Evolutionary conservation across 1,284 basidiomycete genomes (phyloP).

Genomic region (Jaminaea rosea): DNA sequence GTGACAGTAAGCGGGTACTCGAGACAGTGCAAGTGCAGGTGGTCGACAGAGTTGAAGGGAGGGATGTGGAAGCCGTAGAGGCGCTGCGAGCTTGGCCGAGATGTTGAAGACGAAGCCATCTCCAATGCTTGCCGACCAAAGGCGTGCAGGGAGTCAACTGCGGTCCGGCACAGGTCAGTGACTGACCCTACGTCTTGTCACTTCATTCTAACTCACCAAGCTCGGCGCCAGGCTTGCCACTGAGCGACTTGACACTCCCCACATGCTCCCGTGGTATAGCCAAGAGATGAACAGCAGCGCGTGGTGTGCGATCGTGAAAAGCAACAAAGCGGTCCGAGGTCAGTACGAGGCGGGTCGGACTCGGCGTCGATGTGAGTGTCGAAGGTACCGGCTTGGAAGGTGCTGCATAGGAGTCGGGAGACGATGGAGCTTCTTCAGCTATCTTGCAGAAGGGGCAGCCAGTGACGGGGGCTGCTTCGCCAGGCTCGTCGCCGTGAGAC

Average conservation of each 20-base stretch:
- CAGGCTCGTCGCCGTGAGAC: no score
- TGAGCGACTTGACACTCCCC: conserved; percentile 51
- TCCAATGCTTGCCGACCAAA: conserved; percentile 57
- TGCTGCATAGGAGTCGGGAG: no score
- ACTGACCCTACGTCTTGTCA: background rate
- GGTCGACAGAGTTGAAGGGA: conserved; percentile 67
- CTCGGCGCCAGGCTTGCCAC: conserved; percentile 49
- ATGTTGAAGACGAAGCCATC: conserved; percentile 5
- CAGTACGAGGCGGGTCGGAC: no score
- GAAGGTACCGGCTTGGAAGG: no score
- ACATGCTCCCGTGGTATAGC: conserved; percentile 60
- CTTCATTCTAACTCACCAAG: background rate
- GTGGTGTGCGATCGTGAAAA: conserved; percentile 60
- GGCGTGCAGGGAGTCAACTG: conserved; percentile 52
- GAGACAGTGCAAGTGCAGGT: conserved; percentile 71
- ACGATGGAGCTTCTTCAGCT: no score
- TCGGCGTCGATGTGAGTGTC: no score
- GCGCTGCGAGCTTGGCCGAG: conserved; percentile 12
- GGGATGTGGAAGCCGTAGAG: conserved; percentile 57
- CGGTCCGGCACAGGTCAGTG: conserved; percentile 49
- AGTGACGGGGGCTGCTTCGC: no score
- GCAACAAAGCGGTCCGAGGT: conserved; percentile 55
- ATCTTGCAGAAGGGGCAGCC: no score
- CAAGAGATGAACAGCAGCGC: conserved; percentile 58
- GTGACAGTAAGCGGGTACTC: conserved; percentile 58